Conservation (phyloP, 1,284 basidiomycete species). For the Mrakiaceae sp. region DNA sequence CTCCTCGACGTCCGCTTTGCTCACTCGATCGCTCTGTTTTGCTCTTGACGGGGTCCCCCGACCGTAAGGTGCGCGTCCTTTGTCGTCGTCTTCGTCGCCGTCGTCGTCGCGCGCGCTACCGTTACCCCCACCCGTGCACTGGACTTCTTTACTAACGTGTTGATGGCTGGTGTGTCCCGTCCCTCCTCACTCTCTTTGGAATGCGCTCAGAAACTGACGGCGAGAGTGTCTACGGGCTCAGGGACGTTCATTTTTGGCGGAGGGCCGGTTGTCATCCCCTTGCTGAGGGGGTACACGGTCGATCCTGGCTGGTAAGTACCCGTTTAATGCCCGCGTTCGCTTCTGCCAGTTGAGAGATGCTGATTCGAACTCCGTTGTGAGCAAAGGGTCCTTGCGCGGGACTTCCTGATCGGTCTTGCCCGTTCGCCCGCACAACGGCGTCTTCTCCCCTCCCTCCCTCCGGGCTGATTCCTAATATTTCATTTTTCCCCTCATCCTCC, state of each 20-base stretch:
- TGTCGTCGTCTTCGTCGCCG: constrained; percentile 26
- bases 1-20: constrained; percentile 22
- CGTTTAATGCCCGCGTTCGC: constrained; percentile 9
- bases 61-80: constrained; percentile 8
- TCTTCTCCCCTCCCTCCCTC: not conserved
- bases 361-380: constrained; percentile 19
- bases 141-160: constrained; percentile 40
- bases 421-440: constrained; percentile 32
- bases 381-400: constrained; percentile 41
- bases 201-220: constrained; percentile 15
- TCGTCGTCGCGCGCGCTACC: constrained; percentile 32
- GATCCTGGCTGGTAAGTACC: constrained; percentile 32
- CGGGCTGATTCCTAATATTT: no score
- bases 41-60: not conserved
- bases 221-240: constrained; percentile 22
- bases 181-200: not conserved
- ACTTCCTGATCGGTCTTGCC: constrained; percentile 49
- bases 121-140: constrained; percentile 28
- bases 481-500: no score
- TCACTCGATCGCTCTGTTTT: constrained; percentile 20
- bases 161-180: constrained; percentile 32
- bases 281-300: constrained; percentile 48
- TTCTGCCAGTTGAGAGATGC: not conserved
- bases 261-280: constrained; percentile 50
- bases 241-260: constrained; percentile 48